These are phyloP conservation scores for Aspergillus persii DNA, from an alignment of 2,329 filamentous ascomycete genomes.

Conservation along the genomic window DNA sequence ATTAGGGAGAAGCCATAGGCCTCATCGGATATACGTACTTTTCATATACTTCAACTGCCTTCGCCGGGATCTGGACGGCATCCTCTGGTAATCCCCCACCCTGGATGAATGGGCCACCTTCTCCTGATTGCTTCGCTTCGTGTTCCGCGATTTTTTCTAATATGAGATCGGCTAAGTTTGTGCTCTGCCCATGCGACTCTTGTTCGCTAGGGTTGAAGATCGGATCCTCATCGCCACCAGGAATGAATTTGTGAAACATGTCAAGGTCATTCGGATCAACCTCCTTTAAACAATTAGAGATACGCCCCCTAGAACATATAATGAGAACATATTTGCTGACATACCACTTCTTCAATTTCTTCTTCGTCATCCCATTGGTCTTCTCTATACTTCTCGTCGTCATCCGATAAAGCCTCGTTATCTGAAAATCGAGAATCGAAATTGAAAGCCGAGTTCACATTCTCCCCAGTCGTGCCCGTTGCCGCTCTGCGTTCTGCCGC, in stretches of 20 bases:
- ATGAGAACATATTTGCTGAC: conserved; percentile 9
- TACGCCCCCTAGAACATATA: neutral
- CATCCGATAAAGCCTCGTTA: conserved; percentile 47
- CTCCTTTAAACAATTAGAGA: conserved; percentile 51
- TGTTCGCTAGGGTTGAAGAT: conserved; percentile 61
- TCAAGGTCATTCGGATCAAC: conserved; percentile 86
- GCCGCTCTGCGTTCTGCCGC: conserved; percentile 48
- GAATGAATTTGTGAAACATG: conserved; percentile 87
- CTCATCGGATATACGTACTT: conserved; percentile 56
- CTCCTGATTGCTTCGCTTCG: conserved; percentile 64
- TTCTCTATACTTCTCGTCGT: conserved; percentile 54
- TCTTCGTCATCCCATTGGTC: conserved; percentile 80
- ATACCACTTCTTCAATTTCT: conserved; percentile 50
- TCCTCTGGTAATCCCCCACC: conserved; percentile 67
- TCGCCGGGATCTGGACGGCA: conserved; percentile 80
- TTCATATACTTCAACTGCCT: conserved; percentile 90
- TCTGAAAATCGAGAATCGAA: conserved; percentile 73
- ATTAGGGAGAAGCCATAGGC: neutral
- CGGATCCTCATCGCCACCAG: conserved; percentile 68
- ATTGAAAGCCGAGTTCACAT: conserved; percentile 67
- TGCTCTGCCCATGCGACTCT: conserved; percentile 54
- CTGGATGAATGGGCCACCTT: conserved; percentile 43
- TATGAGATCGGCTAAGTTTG: conserved; percentile 89
- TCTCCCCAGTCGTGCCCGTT: conserved; percentile 39
- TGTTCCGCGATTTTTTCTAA: conserved; percentile 90